A percentile compares a stretch with the other conserved stretches of the same genome.
Conservation (phyloP, 805 yeast species). For the Candida ficus region DNA sequence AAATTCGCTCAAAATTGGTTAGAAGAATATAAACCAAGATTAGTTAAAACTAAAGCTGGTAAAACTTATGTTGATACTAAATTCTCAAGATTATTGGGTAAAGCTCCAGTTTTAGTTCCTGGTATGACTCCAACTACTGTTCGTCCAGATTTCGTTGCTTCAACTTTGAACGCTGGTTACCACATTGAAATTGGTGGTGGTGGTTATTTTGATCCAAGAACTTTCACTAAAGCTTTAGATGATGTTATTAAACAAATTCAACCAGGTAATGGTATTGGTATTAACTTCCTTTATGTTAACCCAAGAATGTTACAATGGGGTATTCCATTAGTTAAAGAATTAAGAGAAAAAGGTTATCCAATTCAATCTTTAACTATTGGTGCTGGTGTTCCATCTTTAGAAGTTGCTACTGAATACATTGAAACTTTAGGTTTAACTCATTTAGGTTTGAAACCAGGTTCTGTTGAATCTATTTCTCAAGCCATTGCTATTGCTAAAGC, state of each 20-base stretch:
- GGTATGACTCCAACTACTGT: constrained; percentile 99
- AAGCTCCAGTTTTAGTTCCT: constrained; percentile 95
- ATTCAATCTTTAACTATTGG: constrained; percentile 95
- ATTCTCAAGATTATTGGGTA: constrained; percentile 85
- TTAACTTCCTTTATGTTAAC: constrained; percentile 91
- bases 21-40: constrained; percentile 78
- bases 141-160: constrained; percentile 88
- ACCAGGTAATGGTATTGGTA: constrained; percentile 88
- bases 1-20: constrained; percentile 91
- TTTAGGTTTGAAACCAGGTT: constrained; percentile 96
- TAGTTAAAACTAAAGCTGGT: constrained; percentile 68
- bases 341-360: constrained; percentile 91
- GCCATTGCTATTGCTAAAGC: constrained; percentile 89
- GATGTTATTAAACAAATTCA: constrained; percentile 60
- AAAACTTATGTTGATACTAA: constrained; percentile 88
- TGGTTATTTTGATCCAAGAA: constrained; percentile 79
- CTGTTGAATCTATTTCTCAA: constrained; percentile 85
- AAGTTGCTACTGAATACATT: constrained; percentile 95
- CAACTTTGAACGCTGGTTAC: constrained; percentile 93
- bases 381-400: constrained; percentile 99
- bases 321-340: constrained; percentile 86
- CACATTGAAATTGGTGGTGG: constrained; percentile 99
- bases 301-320: constrained; percentile 99
- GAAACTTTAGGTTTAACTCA: constrained; percentile 88
- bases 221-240: constrained; percentile 72